These are phyloP conservation scores for Dunaliella sp. DNA, from an alignment of 139 green algal genomes.

Conservation along the genomic window DNA sequence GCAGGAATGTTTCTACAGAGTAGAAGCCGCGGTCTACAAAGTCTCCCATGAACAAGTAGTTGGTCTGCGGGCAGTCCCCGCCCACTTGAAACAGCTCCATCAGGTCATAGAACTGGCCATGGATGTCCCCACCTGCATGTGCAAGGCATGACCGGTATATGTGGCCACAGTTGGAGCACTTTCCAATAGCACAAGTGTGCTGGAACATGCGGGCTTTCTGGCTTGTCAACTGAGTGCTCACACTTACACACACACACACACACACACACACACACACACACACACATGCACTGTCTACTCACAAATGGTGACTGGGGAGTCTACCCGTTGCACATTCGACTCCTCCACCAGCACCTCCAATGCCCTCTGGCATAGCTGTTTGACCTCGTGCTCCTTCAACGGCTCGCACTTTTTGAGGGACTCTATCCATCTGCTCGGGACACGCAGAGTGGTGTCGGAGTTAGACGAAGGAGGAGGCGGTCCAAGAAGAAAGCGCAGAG, in stretches of 20 bases:
- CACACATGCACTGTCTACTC: too few species aligned
- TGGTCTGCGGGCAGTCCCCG: constrained; percentile 94
- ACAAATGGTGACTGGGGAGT: constrained; percentile 95
- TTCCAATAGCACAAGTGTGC: too few species aligned
- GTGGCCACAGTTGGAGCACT: too few species aligned
- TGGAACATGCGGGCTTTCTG: too few species aligned
- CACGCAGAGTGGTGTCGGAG: too few species aligned
- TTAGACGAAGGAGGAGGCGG: too few species aligned
- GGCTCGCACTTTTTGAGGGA: constrained; percentile 90
- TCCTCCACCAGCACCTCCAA: constrained; percentile 97
- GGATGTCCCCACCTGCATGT: constrained; percentile 89
- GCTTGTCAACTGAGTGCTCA: too few species aligned
- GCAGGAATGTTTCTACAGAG: constrained; percentile 96
- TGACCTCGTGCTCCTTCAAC: constrained; percentile 92
- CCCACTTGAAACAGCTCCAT: constrained; percentile 96
- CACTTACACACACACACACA: too few species aligned
- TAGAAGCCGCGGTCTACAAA: constrained; percentile 99
- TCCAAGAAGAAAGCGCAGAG: too few species aligned
- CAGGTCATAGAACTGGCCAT: constrained; percentile 99
- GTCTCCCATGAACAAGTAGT: constrained; percentile 99
- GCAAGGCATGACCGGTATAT: not conserved
- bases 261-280: not conserved
- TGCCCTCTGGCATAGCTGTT: constrained; percentile 89
- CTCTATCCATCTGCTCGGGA: constrained; percentile 89
- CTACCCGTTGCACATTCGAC: constrained; percentile 95